Evolutionary conservation across 164 flowering plant genomes (phyloP).

Genomic region (Liquidambar formosana): DNA sequence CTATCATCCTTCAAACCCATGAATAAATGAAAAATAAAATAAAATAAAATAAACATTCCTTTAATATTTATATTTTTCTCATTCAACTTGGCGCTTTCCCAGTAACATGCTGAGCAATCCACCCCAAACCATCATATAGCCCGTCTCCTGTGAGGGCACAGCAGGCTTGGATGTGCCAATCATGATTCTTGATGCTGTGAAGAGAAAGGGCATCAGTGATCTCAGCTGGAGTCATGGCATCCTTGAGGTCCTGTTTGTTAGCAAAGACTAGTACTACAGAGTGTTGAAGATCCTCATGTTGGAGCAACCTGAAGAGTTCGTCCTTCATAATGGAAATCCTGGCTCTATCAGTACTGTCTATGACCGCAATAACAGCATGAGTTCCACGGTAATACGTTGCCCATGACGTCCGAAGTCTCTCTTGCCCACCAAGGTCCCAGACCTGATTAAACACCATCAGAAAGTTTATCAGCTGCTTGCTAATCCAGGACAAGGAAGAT

Average conservation of each 20-base stretch:
- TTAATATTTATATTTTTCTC: background rate
- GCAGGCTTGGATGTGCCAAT: constrained; percentile 96
- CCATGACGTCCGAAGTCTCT: constrained; percentile 90
- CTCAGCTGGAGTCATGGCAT: constrained; percentile 92
- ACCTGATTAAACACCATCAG: constrained; percentile 45
- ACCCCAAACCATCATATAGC: constrained; percentile 81
- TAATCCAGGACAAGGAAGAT: background rate
- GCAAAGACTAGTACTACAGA: constrained; percentile 82
- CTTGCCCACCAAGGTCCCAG: constrained; percentile 97
- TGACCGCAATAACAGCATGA: constrained; percentile 84
- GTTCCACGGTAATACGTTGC: constrained; percentile 96
- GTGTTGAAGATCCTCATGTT: constrained; percentile 76
- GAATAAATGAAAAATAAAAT: background rate
- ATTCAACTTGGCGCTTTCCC: constrained; percentile 64
- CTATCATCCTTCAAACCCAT: constrained; percentile 3
- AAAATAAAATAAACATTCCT: background rate
- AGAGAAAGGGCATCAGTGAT: constrained; percentile 88
- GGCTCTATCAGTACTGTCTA: constrained; percentile 93
- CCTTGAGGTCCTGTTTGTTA: constrained; percentile 90
- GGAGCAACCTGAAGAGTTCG: constrained; percentile 81
- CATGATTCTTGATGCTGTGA: constrained; percentile 89
- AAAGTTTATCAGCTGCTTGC: background rate
- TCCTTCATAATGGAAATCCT: constrained; percentile 88
- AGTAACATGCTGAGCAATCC: constrained; percentile 81
- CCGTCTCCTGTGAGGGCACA: constrained; percentile 91